phyloP scores from a whole-genome alignment of 257 asterid species.

The Penstemon eatonii region DNA sequence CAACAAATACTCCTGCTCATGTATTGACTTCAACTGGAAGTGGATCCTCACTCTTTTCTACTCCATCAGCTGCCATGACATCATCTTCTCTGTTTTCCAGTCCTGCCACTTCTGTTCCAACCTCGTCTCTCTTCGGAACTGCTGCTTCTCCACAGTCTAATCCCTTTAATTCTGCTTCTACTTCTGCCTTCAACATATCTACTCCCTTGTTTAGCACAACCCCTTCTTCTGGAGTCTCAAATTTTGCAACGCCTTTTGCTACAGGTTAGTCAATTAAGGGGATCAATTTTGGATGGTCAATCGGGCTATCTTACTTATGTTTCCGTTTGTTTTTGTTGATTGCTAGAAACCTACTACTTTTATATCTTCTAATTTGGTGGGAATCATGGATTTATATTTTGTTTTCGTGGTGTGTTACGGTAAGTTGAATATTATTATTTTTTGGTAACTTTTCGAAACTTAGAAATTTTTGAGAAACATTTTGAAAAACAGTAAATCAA shows the following conservation, averaged over 20 bases:
- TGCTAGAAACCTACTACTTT: conserved; percentile 5
- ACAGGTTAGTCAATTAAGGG: conserved; percentile 50
- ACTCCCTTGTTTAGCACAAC: conserved; percentile 65
- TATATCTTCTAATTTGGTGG: neutral
- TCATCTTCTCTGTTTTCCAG: conserved; percentile 69
- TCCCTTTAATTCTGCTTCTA: conserved; percentile 60
- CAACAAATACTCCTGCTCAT: conserved; percentile 44
- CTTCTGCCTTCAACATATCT: conserved; percentile 49
- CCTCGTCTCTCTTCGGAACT: conserved; percentile 56
- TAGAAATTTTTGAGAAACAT: too few relatives aligned
- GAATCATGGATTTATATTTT: too few relatives aligned
- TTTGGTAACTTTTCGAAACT: too few relatives aligned
- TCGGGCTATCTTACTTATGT: conserved; percentile 5
- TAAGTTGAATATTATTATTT: too few relatives aligned
- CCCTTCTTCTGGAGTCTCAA: conserved; percentile 64
- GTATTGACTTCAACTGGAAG: conserved; percentile 63
- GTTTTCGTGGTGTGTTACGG: too few relatives aligned
- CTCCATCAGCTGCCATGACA: conserved; percentile 64
- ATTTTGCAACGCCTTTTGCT: conserved; percentile 67
- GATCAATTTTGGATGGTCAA: neutral
- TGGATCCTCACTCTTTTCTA: conserved; percentile 63
- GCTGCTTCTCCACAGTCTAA: conserved; percentile 71
- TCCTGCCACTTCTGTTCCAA: conserved; percentile 62
- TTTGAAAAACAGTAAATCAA: too few relatives aligned
- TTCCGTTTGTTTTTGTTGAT: neutral